Base-by-base conservation (phyloP, 345 rosid genomes). In the Trapa incisa region DNA sequence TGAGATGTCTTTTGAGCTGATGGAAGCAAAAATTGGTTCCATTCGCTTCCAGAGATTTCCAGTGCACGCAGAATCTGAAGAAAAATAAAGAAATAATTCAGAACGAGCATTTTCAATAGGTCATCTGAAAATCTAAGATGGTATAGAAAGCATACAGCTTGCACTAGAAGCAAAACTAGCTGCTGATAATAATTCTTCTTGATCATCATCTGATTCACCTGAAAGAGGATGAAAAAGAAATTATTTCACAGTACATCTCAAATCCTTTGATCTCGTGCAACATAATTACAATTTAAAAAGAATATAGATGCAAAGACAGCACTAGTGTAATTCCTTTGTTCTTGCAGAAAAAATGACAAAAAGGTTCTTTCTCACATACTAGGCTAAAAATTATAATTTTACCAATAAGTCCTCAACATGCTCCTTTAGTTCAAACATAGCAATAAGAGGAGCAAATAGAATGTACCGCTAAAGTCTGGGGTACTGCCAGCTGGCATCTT, bases 31-130 rank as follows among this genome's bases (percentile, higher is more conserved):
- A 63, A 65, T 7, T 4, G 67, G 70, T 67, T 81, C 89, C 73
- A 81, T 67, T 60, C 74, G 73, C 80, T 83, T 85, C 89, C 87
- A 83, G 73, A 85, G 79, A 37, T 75, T 41, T 69, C 76, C 74
- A 67, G 81, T 76, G 74, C 84, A 80, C 54, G 76, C 75, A 70
- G 72, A 74, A 81, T 76, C 89, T 85, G 72, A 65, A 74, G 66
- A 60, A 5, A 65, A 76, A 63, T 37, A 47, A 37, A 50, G 67
- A 62, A 69, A 37, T 22, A 22, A 22, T 22, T 22, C 29, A 22
- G 29, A 22, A 22, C 29, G 29, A 22, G 29, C 29, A 22, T 22
- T 22, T 22, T 22, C 50, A 0, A 2, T 2, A 37, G 38, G 15
- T 60, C 32, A 37, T 22, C 29, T 22, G 29, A 22, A 22, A 22